phyloP scores from a whole-genome alignment of 2,329 filamentous ascomycete genomes.

The Domatiomyces globalis region DNA sequence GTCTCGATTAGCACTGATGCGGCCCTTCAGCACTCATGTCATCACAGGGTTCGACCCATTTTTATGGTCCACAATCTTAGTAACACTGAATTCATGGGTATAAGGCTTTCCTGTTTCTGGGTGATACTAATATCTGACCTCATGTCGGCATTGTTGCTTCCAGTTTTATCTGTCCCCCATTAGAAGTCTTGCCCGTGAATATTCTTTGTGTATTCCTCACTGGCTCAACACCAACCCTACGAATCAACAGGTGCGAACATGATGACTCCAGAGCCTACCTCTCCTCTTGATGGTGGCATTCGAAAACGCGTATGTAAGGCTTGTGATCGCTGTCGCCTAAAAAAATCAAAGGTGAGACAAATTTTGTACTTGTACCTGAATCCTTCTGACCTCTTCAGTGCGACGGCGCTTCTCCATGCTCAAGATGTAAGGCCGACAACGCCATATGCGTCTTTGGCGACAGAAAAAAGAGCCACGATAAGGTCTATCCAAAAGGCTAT shows the following conservation, averaged over 20 bases:
- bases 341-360: constrained; percentile 49
- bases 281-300: constrained; percentile 19
- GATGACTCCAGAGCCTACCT: constrained; percentile 18
- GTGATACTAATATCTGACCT: not conserved
- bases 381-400: constrained; percentile 30
- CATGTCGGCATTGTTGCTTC: not conserved
- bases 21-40: not conserved
- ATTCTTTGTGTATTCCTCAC: no score
- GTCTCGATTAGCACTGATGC: not conserved
- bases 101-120: not conserved
- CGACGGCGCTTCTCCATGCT: constrained; percentile 48
- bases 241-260: constrained; percentile 2
- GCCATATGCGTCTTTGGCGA: constrained; percentile 52
- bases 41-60: not conserved
- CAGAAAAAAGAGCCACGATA: constrained; percentile 52
- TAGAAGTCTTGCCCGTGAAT: not conserved
- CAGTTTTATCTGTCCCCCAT: not conserved
- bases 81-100: not conserved
- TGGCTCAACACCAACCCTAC: not conserved
- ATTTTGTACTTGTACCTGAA: not conserved
- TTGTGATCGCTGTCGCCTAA: constrained; percentile 50
- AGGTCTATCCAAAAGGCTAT: constrained; percentile 55
- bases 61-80: not conserved
- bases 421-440: constrained; percentile 49
- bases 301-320: constrained; percentile 53